Evolutionary conservation across 768 basidiomycete genomes (phyloP), one percentile per base, ranked within the genome.

Genomic region (Sporobolomyces roseus): DNA sequence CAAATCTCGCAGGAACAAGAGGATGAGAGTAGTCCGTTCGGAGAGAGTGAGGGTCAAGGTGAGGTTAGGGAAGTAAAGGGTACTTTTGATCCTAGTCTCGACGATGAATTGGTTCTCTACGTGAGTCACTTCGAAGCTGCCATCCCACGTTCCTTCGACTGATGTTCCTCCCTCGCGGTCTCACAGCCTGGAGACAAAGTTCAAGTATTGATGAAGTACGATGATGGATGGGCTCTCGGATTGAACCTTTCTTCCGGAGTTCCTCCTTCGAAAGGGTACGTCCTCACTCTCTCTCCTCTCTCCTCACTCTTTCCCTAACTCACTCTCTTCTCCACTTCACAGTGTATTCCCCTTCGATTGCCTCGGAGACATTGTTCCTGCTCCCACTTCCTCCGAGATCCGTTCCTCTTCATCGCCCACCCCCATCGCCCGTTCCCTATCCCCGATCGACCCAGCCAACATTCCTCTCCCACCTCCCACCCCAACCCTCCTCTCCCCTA

Each of bases 131-230:
- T n/a, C 2, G 33, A 3, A 23, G 32, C 35, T 27, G 0, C 21
- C 45, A 6, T 13, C 12, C 10, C 13, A 21, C 12, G 45, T 13
- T 46, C 23, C 6, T 9, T 41, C n/a, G 1, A 33, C 51, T 33
- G 23, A 27, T 3, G 30, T 35, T 41, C 19, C 16, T 38, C 13
- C n/a, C 25, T 7, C 21, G n/a, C 33, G 35, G 43, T 23, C 41
- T 4, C 1, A 29, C 51, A 68, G 72, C 73, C 73, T 25, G 74
- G 72, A 25, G 74, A 76, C 68, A 63, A 51, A 29, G 59, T 76
- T 23, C 72, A 74, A 54, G 71, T 76, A 29, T 55, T 76, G 21
- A 69, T 76, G 64, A 63, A 70, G 61, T 76, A 76, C 71, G 75
- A 76, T 45, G 75, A 75, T 52, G 75, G 75, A 8, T 75, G 75